These are phyloP conservation scores for Diospyros kaki DNA, from an alignment of 148 eudicot species.

Conservation along the genomic window DNA sequence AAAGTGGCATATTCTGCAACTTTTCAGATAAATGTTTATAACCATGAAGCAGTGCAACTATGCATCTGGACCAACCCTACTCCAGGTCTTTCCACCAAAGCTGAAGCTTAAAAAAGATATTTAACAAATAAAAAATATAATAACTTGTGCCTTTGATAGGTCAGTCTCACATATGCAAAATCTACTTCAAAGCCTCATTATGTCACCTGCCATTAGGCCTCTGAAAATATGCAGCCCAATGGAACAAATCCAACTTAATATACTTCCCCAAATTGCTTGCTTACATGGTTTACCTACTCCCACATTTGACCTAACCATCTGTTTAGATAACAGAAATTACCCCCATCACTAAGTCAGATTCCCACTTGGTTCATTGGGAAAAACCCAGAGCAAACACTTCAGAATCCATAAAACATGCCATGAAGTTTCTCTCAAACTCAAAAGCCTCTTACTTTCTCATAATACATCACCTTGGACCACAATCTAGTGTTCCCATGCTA, in stretches of 20 bases:
- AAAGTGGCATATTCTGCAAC: neutral
- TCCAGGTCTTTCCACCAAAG: neutral
- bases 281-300: too few species aligned
- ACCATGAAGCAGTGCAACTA: conserved; percentile 2
- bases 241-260: neutral
- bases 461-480: neutral
- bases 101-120: neutral
- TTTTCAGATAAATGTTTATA: neutral
- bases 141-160: neutral
- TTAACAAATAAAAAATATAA: neutral
- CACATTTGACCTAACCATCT: too few species aligned
- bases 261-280: neutral
- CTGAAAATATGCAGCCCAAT: neutral
- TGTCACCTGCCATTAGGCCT: neutral
- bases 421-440: neutral
- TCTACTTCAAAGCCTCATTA: neutral
- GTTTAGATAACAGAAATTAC: too few species aligned
- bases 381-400: neutral
- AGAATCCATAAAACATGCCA: neutral
- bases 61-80: neutral
- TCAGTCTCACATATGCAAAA: neutral
- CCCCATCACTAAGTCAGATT: neutral
- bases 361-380: neutral
- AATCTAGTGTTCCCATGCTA: neutral
- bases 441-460: neutral